Conservation (phyloP, 2,329 filamentous ascomycete species). For the Ophiostoma novo-ulmi region DNA sequence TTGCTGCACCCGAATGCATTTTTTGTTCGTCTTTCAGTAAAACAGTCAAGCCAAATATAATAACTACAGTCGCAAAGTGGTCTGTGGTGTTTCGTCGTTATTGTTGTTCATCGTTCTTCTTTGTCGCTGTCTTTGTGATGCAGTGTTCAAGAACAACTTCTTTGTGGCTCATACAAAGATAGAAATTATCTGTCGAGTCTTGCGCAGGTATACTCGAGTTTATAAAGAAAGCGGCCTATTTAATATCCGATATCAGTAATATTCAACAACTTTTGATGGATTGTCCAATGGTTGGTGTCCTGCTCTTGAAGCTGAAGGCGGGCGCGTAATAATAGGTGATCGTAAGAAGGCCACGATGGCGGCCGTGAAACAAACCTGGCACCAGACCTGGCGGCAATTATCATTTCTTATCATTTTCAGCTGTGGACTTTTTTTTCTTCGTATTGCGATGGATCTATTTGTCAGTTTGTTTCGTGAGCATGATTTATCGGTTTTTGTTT, state of each 20-base stretch:
- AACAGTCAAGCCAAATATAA: neutral
- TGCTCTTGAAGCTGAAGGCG: neutral
- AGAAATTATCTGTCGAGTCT: neutral
- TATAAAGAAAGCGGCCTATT: no score
- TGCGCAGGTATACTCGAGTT: neutral
- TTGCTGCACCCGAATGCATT: neutral
- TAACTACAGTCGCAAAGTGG: neutral
- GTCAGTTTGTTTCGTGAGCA: no score
- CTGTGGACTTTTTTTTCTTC: neutral
- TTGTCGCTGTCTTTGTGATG: neutral
- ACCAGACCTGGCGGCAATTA: neutral
- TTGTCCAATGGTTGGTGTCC: neutral
- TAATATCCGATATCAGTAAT: no score
- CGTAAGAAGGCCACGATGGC: constrained; percentile 7
- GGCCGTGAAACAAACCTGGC: constrained; percentile 15
- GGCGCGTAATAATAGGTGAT: constrained; percentile 21
- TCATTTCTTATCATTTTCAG: neutral
- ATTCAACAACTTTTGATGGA: neutral
- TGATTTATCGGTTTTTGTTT: neutral
- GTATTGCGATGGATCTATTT: neutral
- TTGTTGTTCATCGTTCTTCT: neutral
- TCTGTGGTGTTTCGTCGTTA: neutral
- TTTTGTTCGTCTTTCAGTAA: neutral
- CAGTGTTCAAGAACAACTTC: constrained; percentile 1
- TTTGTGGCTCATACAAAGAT: neutral